These are phyloP conservation scores for Ustilago bromivora DNA, from an alignment of 1,284 basidiomycete genomes.

Conservation along the genomic window DNA sequence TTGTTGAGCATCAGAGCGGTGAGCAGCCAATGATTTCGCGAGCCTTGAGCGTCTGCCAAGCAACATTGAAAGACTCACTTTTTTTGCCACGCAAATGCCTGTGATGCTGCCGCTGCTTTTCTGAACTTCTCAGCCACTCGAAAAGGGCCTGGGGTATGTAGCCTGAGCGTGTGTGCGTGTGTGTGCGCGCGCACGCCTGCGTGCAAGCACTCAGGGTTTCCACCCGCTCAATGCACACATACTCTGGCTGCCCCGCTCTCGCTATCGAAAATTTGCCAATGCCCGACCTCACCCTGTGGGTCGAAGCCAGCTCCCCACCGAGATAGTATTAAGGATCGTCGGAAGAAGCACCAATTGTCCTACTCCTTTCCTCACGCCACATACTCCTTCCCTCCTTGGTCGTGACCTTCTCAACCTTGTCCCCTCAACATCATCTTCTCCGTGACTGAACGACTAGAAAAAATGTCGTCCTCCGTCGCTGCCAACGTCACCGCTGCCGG, in stretches of 20 bases:
- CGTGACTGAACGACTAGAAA: conserved; percentile 7
- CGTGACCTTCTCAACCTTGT: not conserved
- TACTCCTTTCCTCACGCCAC: conserved; percentile 21
- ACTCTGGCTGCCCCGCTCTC: not conserved
- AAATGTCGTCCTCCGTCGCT: conserved; percentile 55
- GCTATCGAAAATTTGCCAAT: not conserved
- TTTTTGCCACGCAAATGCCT: not conserved
- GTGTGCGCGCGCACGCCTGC: not conserved
- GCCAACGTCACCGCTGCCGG: conserved; percentile 52
- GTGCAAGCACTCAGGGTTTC: not conserved
- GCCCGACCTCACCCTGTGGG: not conserved
- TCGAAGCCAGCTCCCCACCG: not conserved
- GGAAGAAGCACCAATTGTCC: no score
- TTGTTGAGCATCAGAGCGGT: conserved; percentile 8
- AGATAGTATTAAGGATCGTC: conserved; percentile 18
- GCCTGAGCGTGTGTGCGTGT: not conserved
- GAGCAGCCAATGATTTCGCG: conserved; percentile 2
- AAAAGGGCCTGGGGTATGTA: not conserved
- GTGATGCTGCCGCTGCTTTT: conserved; percentile 4
- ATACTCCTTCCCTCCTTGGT: not conserved
- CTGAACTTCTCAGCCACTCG: conserved; percentile 1
- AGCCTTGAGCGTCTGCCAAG: conserved; percentile 1
- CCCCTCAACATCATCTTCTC: not conserved
- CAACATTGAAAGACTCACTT: not conserved
- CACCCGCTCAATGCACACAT: not conserved